phyloP scores from a whole-genome alignment of 164 flowering plant species.

The Umbilicus rupestris region DNA sequence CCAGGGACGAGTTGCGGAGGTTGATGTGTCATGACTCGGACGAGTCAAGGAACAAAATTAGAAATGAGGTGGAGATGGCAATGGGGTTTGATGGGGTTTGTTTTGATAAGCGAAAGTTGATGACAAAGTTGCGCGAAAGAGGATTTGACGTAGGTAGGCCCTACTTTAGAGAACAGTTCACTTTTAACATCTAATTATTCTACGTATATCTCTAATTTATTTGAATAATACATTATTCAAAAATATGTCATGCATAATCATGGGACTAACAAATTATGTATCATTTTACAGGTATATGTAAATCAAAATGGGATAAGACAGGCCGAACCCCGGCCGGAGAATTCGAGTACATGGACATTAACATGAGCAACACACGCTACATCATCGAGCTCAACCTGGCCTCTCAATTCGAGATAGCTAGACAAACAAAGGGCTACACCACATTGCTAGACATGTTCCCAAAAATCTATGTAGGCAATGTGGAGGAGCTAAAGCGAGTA shows the following conservation, averaged over 20 bases:
- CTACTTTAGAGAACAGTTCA: no score
- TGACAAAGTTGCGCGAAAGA: conserved; percentile 36
- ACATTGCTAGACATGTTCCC: conserved; percentile 44
- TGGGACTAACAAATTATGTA: no score
- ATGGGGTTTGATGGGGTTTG: conserved; percentile 10
- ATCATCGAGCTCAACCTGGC: conserved; percentile 39
- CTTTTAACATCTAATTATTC: no score
- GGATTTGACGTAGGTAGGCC: conserved; percentile 66
- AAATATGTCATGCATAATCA: no score
- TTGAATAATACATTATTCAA: no score
- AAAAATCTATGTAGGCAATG: conserved; percentile 29
- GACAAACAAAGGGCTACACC: conserved; percentile 38
- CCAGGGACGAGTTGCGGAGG: conserved; percentile 21
- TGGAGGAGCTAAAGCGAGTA: conserved; percentile 42
- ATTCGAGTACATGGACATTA: conserved; percentile 64
- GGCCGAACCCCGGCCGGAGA: conserved; percentile 39
- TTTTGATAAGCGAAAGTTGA: conserved; percentile 36
- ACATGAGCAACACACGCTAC: conserved; percentile 33
- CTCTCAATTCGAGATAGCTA: conserved; percentile 62
- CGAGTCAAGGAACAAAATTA: conserved; percentile 22
- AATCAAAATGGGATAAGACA: conserved; percentile 57
- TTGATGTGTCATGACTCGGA: conserved; percentile 18
- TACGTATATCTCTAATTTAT: no score
- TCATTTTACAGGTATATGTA: conserved; percentile 55
- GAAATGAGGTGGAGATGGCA: conserved; percentile 24